phyloP scores from a whole-genome alignment of 139 green algal genomes.

The Micractinium conductrix region DNA sequence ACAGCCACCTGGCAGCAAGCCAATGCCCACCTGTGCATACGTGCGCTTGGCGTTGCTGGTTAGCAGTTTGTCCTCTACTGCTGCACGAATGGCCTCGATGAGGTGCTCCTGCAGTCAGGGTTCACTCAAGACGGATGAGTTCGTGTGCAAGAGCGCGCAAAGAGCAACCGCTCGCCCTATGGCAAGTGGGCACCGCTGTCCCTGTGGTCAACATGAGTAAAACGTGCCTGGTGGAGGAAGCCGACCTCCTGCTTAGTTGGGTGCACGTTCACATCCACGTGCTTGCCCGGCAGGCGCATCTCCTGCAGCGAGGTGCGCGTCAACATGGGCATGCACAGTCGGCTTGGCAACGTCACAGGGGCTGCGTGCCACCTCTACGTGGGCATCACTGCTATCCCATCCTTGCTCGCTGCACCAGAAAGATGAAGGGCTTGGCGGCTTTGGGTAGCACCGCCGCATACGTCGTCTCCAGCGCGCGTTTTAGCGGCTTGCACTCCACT shows the following conservation, averaged over 20 bases:
- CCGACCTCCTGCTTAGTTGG: constrained; percentile 96
- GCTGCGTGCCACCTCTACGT: too few species aligned
- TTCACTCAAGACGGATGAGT: too few species aligned
- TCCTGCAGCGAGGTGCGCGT: too few species aligned
- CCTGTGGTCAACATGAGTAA: too few species aligned
- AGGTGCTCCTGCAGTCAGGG: constrained; percentile 74
- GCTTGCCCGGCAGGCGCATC: constrained; percentile 75
- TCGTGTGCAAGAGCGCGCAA: too few species aligned
- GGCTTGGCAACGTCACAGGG: neutral
- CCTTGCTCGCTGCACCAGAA: constrained; percentile 65
- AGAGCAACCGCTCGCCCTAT: too few species aligned
- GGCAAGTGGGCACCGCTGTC: too few species aligned
- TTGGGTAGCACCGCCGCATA: constrained; percentile 83
- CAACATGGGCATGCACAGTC: neutral
- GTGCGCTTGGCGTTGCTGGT: constrained; percentile 70
- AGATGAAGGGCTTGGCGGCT: constrained; percentile 86
- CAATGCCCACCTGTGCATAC: constrained; percentile 63
- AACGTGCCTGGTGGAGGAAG: constrained; percentile 77
- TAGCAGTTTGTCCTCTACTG: constrained; percentile 76
- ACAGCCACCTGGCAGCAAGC: too few species aligned
- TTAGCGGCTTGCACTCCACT: constrained; percentile 88
- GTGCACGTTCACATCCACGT: constrained; percentile 98
- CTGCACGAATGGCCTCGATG: constrained; percentile 61
- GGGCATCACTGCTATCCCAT: too few species aligned
- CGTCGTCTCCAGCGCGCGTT: constrained; percentile 80